Percentiles rank a stretch among this genome's conserved stretches.
These are phyloP conservation scores for Backusella westeae DNA, from an alignment of 192 early-diverging fungal genomes.

Conservation along the genomic window DNA sequence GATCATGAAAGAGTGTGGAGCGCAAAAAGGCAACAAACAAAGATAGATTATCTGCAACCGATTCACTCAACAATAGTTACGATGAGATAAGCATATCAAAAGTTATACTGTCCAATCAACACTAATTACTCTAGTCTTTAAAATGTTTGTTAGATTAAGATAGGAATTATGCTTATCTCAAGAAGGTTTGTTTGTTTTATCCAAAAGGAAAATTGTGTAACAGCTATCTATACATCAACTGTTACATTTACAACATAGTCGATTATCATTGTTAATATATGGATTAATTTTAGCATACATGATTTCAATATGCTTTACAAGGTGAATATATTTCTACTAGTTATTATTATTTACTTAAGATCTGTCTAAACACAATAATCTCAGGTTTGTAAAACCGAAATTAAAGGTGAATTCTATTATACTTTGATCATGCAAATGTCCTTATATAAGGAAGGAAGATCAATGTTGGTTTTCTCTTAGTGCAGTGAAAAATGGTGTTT, in stretches of 20 bases:
- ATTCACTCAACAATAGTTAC: not conserved
- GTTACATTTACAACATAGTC: not conserved
- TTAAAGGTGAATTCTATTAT: not conserved
- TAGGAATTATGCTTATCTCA: not conserved
- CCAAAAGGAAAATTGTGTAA: constrained; percentile 1
- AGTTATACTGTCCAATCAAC: not conserved
- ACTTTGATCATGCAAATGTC: no score
- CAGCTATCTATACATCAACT: not conserved
- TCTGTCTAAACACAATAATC: not conserved
- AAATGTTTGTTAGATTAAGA: constrained; percentile 4
- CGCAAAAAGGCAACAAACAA: not conserved
- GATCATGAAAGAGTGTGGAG: not conserved
- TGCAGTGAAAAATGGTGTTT: not conserved
- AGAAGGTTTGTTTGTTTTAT: not conserved
- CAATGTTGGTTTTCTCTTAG: not conserved
- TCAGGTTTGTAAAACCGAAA: not conserved
- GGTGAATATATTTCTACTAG: no score
- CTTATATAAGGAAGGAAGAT: no score
- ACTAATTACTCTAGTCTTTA: not conserved
- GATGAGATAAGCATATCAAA: not conserved
- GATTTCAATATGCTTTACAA: not conserved
- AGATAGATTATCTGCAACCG: not conserved
- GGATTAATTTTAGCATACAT: not conserved
- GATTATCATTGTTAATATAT: not conserved
- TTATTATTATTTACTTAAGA: not conserved